These are phyloP conservation scores for Closterium sp. DNA, from an alignment of 139 green algal species.

Conservation along the genomic window DNA sequence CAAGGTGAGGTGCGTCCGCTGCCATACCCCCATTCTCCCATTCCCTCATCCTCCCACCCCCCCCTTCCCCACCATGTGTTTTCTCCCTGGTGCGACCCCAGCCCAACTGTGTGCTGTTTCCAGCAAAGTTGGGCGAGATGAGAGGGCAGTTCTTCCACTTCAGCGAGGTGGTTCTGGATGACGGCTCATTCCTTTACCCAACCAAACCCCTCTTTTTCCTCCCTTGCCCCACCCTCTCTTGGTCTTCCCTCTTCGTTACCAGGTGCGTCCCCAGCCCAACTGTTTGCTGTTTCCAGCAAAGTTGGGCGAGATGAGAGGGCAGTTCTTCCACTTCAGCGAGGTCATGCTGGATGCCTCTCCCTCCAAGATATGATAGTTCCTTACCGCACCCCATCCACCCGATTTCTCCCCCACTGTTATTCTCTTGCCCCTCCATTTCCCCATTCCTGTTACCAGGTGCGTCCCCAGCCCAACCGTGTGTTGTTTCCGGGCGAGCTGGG, in stretches of 20 bases:
- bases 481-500: slow-evolving; percentile 66
- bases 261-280: slow-evolving; percentile 25
- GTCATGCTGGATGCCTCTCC: slow-evolving; percentile 62
- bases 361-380: no score
- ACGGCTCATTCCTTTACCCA: no score
- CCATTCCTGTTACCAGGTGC: neutral
- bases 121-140: slow-evolving; percentile 50
- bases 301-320: slow-evolving; percentile 60
- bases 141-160: slow-evolving; percentile 69
- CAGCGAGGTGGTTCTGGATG: slow-evolving; percentile 71
- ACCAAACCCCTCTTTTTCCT: no score
- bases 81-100: neutral
- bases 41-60: neutral
- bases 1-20: no score
- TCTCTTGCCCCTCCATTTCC: neutral
- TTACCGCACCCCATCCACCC: no score
- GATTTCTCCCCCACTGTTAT: no score
- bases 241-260: neutral
- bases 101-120: slow-evolving; percentile 70
- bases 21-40: neutral
- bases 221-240: no score
- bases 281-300: slow-evolving; percentile 67
- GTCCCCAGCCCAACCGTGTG: neutral
- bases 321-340: slow-evolving; percentile 73
- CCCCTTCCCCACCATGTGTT: neutral